Evolutionary conservation across 768 basidiomycete species (phyloP).

Genomic region (Kwoniella pini): DNA sequence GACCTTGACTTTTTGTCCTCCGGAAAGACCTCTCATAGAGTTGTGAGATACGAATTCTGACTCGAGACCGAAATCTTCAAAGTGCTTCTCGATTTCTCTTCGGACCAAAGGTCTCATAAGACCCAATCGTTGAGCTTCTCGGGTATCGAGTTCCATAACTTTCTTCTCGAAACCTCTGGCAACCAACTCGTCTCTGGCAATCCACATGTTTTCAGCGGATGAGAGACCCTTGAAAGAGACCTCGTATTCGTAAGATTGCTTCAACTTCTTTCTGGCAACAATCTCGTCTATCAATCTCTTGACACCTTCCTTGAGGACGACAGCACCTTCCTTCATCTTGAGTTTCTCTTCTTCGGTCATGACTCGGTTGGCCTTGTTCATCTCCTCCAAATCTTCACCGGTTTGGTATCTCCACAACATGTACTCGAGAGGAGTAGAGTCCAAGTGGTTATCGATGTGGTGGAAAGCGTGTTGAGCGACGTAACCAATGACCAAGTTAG

Average conservation of each 20-base stretch:
- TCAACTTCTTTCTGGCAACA: slow-evolving; percentile 87
- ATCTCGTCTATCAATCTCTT: slow-evolving; percentile 96
- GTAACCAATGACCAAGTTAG: slow-evolving; percentile 98
- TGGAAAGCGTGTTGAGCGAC: slow-evolving; percentile 99
- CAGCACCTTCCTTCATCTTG: slow-evolving; percentile 95
- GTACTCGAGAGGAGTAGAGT: slow-evolving; percentile 98
- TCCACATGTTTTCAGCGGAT: slow-evolving; percentile 98
- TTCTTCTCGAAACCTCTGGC: slow-evolving; percentile 99
- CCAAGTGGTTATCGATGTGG: slow-evolving; percentile 96
- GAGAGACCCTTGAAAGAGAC: slow-evolving; percentile 91
- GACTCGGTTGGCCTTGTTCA: slow-evolving; percentile 84
- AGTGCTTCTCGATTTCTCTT: slow-evolving; percentile 98
- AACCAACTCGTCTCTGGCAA: slow-evolving; percentile 92
- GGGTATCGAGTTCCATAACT: slow-evolving; percentile 94
- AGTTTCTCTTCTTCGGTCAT: slow-evolving; percentile 82
- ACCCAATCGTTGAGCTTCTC: slow-evolving; percentile 95
- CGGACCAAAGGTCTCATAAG: slow-evolving; percentile 94
- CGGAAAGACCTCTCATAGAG: slow-evolving; percentile 97
- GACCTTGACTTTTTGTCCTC: slow-evolving; percentile 99
- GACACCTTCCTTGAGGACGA: slow-evolving; percentile 85
- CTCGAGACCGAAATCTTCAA: slow-evolving; percentile 93
- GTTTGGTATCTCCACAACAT: slow-evolving; percentile 99
- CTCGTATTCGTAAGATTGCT: slow-evolving; percentile 99
- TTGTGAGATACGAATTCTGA: slow-evolving; percentile 99
- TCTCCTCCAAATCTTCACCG: slow-evolving; percentile 96